Base-by-base conservation (phyloP, 192 early-diverging fungal species). In the Coemansia interrupta region DNA sequence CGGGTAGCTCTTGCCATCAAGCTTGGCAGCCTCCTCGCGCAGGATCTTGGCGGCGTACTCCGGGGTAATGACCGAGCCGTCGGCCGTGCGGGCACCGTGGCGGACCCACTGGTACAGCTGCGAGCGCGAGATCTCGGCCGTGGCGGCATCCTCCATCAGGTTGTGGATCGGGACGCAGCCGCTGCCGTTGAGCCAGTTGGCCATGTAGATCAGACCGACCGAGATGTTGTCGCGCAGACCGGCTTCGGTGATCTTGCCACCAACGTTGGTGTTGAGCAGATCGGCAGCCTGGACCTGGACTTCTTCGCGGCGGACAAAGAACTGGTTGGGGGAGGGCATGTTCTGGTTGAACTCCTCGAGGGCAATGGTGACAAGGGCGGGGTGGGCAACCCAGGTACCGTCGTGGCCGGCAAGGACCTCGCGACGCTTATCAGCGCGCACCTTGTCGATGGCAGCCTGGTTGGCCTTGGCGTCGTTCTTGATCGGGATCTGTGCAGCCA, bases 401-500 rank as follows among this genome's bases (percentile, higher is more conserved):
- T 95, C 93, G 74, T 95, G 92, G 52, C 95, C 93, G 51, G 93
- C 95, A 58, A 82, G 86, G 23, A 95, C 96, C 80, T 98, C 96
- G 73, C 96, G 89, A 54, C 88, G 82, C 83, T 98, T 98, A 77
- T 98, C 96, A 51, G 88, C 87, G 64, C 89, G 87, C 43, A 98
- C 96, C 85, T 96, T 96, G 70, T 84, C 83, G 78, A 95, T 88
- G 47, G 93, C 93, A 18, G 87, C 86, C 58, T 90, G 83, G 83
- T 98, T 98, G 44, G 94, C 94, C 40, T 83, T 73, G 51, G 81
- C 60, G 72, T 98, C 86, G 83, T 91, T 87, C 86, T 95, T 95
- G 87, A 98, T 95, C 54, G 96, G 96, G 72, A 98, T 98, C 79
- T 93, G 91, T 44, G 96, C 96, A 28, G 96, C 93, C 96, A 98